A percentile compares a stretch with the other conserved stretches of the same genome.
These are phyloP conservation scores for Glarea lozoyensis DNA, from an alignment of 495 filamentous ascomycete genomes.

Conservation along the genomic window DNA sequence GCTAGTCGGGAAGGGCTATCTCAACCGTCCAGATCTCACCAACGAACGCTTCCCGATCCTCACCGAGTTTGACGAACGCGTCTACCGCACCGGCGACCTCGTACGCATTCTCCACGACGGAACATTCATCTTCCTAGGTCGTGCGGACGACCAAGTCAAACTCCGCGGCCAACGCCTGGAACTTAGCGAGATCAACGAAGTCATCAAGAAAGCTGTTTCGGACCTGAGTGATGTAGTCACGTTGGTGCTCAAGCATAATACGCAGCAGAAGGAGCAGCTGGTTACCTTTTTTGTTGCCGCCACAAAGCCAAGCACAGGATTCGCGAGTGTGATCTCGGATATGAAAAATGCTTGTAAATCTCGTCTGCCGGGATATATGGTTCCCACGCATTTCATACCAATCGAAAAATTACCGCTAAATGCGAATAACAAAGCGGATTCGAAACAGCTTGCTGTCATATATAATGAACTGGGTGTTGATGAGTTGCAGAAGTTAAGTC, in stretches of 20 bases:
- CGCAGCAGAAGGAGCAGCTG: slow-evolving; percentile 56
- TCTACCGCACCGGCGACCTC: slow-evolving; percentile 76
- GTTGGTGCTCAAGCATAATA: slow-evolving; percentile 52
- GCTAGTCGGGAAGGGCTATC: slow-evolving; percentile 80
- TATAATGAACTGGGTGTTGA: slow-evolving; percentile 46
- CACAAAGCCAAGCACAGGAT: neutral
- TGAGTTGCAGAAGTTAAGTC: slow-evolving; percentile 46
- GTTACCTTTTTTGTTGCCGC: slow-evolving; percentile 54
- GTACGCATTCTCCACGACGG: slow-evolving; percentile 63
- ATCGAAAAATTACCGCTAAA: slow-evolving; percentile 57
- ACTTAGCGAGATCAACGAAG: slow-evolving; percentile 65
- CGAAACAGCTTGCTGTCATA: slow-evolving; percentile 48
- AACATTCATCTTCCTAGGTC: slow-evolving; percentile 63
- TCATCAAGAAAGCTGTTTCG: slow-evolving; percentile 40
- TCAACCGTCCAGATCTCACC: slow-evolving; percentile 66
- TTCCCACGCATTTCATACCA: slow-evolving; percentile 63
- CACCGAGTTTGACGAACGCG: slow-evolving; percentile 34
- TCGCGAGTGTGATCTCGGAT: slow-evolving; percentile 7
- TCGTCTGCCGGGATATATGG: slow-evolving; percentile 64
- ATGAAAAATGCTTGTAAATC: slow-evolving; percentile 45
- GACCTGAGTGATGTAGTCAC: slow-evolving; percentile 52
- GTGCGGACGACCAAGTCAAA: slow-evolving; percentile 75
- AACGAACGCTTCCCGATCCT: slow-evolving; percentile 52
- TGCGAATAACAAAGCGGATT: slow-evolving; percentile 66
- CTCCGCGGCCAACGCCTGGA: slow-evolving; percentile 71